These are phyloP conservation scores for Paramarasmius palmivorus DNA, from an alignment of 1,284 basidiomycete genomes.

Conservation along the genomic window DNA sequence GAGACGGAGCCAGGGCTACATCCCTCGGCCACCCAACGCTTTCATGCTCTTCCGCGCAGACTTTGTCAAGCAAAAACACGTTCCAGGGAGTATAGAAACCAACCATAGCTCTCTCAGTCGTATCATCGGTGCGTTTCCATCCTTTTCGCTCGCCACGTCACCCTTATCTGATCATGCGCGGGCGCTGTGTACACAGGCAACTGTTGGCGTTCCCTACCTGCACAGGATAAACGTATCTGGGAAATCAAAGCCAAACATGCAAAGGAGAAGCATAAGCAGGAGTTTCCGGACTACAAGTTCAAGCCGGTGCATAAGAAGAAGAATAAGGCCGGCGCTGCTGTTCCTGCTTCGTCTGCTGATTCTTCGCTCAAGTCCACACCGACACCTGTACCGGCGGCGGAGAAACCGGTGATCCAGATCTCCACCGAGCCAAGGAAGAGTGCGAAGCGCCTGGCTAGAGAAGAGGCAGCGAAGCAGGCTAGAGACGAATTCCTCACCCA, in stretches of 20 bases:
- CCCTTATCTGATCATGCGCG: constrained; percentile 5
- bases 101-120: constrained; percentile 78
- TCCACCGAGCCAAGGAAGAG: background rate
- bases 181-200: constrained; percentile 44
- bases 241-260: constrained; percentile 64
- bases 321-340: constrained; percentile 38
- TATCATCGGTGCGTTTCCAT: constrained; percentile 58
- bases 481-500: constrained; percentile 1
- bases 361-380: constrained; percentile 1
- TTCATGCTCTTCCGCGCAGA: constrained; percentile 94
- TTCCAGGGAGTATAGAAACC: constrained; percentile 82
- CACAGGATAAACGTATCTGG: constrained; percentile 69
- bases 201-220: constrained; percentile 66
- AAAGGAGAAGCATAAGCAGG: constrained; percentile 63
- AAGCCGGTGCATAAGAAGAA: constrained; percentile 69
- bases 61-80: constrained; percentile 79
- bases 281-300: constrained; percentile 73
- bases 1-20: constrained; percentile 67
- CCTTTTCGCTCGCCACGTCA: constrained; percentile 5
- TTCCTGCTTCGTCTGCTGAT: constrained; percentile 14
- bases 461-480: constrained; percentile 1
- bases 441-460: background rate
- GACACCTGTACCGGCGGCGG: constrained; percentile 2
- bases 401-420: constrained; percentile 4
- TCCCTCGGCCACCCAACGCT: constrained; percentile 88